Evolutionary conservation across 352 stramenopile species (phyloP), one percentile per base, ranked within the genome.

Genomic region (Pythium biforme): DNA sequence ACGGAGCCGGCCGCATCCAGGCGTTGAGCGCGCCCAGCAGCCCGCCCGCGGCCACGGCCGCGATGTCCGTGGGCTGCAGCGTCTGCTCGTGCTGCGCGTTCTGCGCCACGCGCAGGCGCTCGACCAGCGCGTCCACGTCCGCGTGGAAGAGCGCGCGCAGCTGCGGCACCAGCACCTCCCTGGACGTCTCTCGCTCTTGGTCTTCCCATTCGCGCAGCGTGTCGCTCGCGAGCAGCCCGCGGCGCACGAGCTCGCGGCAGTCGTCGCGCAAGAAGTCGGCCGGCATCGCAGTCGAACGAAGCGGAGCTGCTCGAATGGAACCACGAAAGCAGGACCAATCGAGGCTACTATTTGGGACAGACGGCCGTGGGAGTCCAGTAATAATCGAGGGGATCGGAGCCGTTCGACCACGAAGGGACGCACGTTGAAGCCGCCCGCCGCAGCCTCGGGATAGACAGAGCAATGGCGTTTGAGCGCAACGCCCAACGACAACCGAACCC

Each of bases 11-110:
- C 12, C 75, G 70, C 56, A 90, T 62, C 79, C 79, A 95, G 23
- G 86, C 77, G 62, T 86, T 92, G 19, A 90, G 61, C 11, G 83
- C 82, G 14, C 86, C 83, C 10, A 90, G 68, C 4, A 86, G 68
- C 2, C 83, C 82, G 19, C 83, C 82, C 0, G 82, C 70, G 0
- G 83, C 81, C 25, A 90, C 65, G 12, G 83, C 81, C 33, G 87
- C 60, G 26, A 95, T 62, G 31, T 93, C 82, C 9, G 82, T 75
- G 40, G 68, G 75, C 54, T 73, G 72, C 46, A 85, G 68, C 29
- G 68, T 67, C 49, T 82, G 55, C 34, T 76, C 62, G 48, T 89
- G 76, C 55, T 76, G 65, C 27, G 82, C 22, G 56, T 92, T 90
- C 57, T 77, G 64, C 60, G 76, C 69, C 34, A 75, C 59, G 40